A percentile compares a stretch with the other conserved stretches of the same genome.
Evolutionary conservation across 2,329 filamentous ascomycete species (phyloP).

Genomic region (Orbilia ellipsospora): DNA sequence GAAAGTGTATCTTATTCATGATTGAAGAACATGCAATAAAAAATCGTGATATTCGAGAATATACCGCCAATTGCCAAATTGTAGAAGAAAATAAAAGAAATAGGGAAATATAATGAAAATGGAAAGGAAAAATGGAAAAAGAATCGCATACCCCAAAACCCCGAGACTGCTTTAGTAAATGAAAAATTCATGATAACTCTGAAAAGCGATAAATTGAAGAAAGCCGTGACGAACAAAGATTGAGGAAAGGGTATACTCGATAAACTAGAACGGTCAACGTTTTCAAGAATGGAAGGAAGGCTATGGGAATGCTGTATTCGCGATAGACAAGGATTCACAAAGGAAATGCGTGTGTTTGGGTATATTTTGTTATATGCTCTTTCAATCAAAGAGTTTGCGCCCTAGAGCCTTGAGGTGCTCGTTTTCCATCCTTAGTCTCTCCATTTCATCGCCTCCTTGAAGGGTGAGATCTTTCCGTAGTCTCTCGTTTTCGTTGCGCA

Average conservation of each 20-base stretch:
- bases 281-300: slow-evolving; percentile 35
- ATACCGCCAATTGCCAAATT: slow-evolving; percentile 55
- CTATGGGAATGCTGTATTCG: slow-evolving; percentile 29
- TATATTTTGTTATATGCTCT: slow-evolving; percentile 1
- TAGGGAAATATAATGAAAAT: slow-evolving; percentile 14
- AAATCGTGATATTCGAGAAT: slow-evolving; percentile 55
- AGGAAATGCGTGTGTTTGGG: slow-evolving; percentile 24
- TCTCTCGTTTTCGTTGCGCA: slow-evolving; percentile 50
- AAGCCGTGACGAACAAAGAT: slow-evolving; percentile 8
- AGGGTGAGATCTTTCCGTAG: slow-evolving; percentile 48
- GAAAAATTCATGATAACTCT: slow-evolving; percentile 25
- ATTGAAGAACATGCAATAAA: slow-evolving; percentile 52
- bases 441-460: slow-evolving; percentile 52
- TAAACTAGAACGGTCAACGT: slow-evolving; percentile 55
- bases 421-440: slow-evolving; percentile 47
- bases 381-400: slow-evolving; percentile 45
- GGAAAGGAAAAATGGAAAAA: slow-evolving; percentile 21
- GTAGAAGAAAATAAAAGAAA: neutral
- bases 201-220: slow-evolving; percentile 28
- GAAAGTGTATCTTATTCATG: slow-evolving; percentile 51
- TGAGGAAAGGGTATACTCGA: slow-evolving; percentile 53
- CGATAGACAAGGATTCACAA: slow-evolving; percentile 31
- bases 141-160: slow-evolving; percentile 46
- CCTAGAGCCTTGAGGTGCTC: slow-evolving; percentile 51
- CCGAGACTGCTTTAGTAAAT: slow-evolving; percentile 34